These are phyloP conservation scores for Pseudogymnoascus sp. DNA, from an alignment of 2,329 filamentous ascomycete genomes.

Conservation along the genomic window DNA sequence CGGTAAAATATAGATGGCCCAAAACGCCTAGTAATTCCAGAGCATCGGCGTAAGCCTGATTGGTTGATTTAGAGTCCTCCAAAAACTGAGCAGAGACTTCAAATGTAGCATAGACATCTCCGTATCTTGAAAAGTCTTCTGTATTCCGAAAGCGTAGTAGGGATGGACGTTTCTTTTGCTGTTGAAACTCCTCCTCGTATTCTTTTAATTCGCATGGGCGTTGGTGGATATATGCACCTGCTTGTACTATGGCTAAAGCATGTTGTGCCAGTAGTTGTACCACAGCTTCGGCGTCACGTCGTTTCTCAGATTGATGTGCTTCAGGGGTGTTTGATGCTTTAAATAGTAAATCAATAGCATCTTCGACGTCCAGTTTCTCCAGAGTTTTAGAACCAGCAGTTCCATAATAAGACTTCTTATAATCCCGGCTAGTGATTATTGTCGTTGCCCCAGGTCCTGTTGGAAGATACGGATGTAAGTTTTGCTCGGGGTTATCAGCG, in stretches of 20 bases:
- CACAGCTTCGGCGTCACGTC: background rate
- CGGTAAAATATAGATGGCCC: conserved; percentile 10
- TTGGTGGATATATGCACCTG: background rate
- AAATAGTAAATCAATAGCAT: background rate
- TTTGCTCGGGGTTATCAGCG: background rate
- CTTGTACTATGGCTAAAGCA: background rate
- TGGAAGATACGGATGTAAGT: background rate
- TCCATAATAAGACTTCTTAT: background rate
- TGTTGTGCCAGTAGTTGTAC: background rate
- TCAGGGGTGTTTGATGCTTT: background rate
- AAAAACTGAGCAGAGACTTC: conserved; percentile 15
- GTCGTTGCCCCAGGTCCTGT: background rate
- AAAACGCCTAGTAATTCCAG: conserved; percentile 14
- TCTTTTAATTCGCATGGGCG: background rate
- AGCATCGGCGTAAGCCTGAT: conserved; percentile 9
- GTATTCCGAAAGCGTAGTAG: conserved; percentile 8
- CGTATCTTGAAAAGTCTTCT: conserved; percentile 15
- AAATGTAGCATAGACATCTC: conserved; percentile 18
- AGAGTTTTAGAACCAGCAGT: background rate
- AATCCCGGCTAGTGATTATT: background rate
- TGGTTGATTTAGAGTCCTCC: background rate
- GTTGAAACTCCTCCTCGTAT: background rate
- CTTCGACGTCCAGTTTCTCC: background rate
- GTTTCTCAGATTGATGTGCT: background rate
- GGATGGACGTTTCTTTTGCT: background rate